phyloP scores from a whole-genome alignment of 768 basidiomycete species.

The Gloeophyllum trabeum region DNA sequence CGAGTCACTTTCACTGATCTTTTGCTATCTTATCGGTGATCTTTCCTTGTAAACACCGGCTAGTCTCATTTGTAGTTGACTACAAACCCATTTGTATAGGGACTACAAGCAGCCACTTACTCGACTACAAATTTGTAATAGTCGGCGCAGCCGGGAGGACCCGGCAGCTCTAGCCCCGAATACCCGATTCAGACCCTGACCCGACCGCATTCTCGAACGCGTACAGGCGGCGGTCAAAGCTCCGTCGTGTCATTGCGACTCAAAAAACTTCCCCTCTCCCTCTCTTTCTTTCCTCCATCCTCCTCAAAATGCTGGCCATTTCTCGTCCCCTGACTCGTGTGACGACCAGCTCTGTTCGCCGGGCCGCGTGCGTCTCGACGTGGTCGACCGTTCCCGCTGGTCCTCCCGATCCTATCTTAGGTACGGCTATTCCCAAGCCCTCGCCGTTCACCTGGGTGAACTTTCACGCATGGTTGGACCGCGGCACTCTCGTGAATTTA shows the following conservation, averaged over 20 bases:
- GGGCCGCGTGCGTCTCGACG: slow-evolving; percentile 38
- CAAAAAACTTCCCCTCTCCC: slow-evolving; percentile 1
- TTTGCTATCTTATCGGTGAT: too few species aligned
- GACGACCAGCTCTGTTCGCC: slow-evolving; percentile 25
- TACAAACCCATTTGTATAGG: too few species aligned
- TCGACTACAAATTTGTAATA: too few species aligned
- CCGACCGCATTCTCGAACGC: too few species aligned
- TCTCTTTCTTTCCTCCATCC: slow-evolving; percentile 12
- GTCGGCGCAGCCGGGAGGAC: too few species aligned
- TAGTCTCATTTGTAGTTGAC: too few species aligned
- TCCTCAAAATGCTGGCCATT: slow-evolving; percentile 29
- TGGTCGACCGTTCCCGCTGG: slow-evolving; percentile 82
- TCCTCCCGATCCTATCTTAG: slow-evolving; percentile 89
- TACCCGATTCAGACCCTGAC: too few species aligned
- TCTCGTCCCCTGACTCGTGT: slow-evolving; percentile 37
- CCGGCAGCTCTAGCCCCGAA: too few species aligned
- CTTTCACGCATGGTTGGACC: slow-evolving; percentile 2
- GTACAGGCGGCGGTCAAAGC: too few species aligned
- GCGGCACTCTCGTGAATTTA: background rate
- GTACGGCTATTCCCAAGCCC: slow-evolving; percentile 36
- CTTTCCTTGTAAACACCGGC: too few species aligned
- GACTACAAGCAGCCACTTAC: too few species aligned
- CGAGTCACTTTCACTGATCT: too few species aligned
- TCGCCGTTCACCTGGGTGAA: slow-evolving; percentile 3
- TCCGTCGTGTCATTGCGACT: background rate